Conservation (phyloP, 2,329 filamentous ascomycete species). For the Raffaelea deltoideospora region DNA sequence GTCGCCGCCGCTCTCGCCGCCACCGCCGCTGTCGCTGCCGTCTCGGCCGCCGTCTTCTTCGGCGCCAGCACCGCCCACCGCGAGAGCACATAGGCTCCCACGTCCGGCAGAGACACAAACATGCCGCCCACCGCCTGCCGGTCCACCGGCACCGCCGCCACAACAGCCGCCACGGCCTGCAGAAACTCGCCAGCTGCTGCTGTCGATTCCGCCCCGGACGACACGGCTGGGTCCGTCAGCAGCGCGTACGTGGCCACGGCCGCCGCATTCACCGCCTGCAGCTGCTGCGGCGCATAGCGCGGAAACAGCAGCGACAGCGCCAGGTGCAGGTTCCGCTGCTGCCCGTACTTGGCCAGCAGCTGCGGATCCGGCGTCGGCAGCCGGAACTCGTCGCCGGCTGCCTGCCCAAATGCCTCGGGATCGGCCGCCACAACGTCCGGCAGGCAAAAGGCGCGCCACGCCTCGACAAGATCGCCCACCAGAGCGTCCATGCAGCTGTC, state of each 20-base stretch:
- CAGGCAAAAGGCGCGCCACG: conserved; percentile 24
- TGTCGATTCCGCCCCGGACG: conserved; percentile 7
- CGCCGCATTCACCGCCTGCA: conserved; percentile 16
- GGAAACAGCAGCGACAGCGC: conserved; percentile 21
- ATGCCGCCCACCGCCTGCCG: conserved; percentile 9
- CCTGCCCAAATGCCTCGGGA: conserved; percentile 1
- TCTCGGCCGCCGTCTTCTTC: not conserved
- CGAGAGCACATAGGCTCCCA: conserved; percentile 10
- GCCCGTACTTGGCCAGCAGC: conserved; percentile 5
- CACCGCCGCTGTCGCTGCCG: not conserved
- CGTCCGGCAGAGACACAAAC: conserved; percentile 8
- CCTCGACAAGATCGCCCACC: conserved; percentile 22
- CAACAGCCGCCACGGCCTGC: conserved; percentile 10
- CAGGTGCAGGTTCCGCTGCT: conserved; percentile 9
- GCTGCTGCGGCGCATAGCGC: conserved; percentile 12
- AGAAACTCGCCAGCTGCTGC: conserved; percentile 15
- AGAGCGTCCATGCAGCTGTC: conserved; percentile 15
- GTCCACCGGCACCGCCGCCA: conserved; percentile 5
- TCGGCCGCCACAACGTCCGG: conserved; percentile 11
- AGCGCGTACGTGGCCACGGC: conserved; percentile 23
- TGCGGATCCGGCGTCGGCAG: conserved; percentile 5
- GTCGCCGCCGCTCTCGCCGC: not conserved
- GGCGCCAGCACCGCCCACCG: conserved; percentile 5
- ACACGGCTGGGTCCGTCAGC: conserved; percentile 17
- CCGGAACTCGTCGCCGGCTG: conserved; percentile 3